Evolutionary conservation across 495 filamentous ascomycete genomes (phyloP).

Genomic region (Ascobolus immersus): DNA sequence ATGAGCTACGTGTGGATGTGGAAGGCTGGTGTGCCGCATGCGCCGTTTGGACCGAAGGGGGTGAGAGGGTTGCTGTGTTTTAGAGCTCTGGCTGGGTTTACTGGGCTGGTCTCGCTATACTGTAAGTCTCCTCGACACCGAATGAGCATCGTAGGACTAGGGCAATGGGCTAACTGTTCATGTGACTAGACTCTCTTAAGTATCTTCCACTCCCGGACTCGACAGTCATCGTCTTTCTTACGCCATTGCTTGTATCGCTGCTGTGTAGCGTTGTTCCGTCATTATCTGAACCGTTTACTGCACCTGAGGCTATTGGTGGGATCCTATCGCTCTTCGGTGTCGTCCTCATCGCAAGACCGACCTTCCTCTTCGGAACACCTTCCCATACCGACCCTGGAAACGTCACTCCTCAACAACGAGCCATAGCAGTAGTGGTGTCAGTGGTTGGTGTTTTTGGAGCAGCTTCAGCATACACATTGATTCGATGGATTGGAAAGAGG

Average conservation of each 20-base stretch:
- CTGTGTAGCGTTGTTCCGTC: conserved; percentile 48
- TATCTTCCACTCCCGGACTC: conserved; percentile 80
- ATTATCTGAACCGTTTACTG: conserved; percentile 50
- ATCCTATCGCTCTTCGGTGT: conserved; percentile 58
- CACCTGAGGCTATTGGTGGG: conserved; percentile 48
- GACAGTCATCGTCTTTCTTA: conserved; percentile 76
- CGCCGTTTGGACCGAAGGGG: conserved; percentile 41
- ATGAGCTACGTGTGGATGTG: conserved; percentile 51
- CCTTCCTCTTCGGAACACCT: conserved; percentile 25
- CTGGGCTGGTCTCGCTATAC: conserved; percentile 58
- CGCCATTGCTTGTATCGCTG: conserved; percentile 59
- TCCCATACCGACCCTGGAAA: conserved; percentile 14
- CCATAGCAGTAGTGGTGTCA: conserved; percentile 45
- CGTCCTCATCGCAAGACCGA: conserved; percentile 57
- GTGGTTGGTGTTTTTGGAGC: conserved; percentile 61
- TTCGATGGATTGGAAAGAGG: conserved; percentile 62
- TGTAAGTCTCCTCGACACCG: conserved; percentile 21
- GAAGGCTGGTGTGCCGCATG: conserved; percentile 35
- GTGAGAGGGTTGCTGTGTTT: conserved; percentile 40
- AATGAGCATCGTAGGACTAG: not conserved
- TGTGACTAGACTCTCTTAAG: conserved; percentile 43
- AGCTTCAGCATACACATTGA: conserved; percentile 49
- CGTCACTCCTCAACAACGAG: conserved; percentile 37
- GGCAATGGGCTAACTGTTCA: conserved; percentile 2
- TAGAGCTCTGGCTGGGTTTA: conserved; percentile 54